phyloP scores from a whole-genome alignment of 202 grass and related monocot species.

The Panicum hallii region DNA sequence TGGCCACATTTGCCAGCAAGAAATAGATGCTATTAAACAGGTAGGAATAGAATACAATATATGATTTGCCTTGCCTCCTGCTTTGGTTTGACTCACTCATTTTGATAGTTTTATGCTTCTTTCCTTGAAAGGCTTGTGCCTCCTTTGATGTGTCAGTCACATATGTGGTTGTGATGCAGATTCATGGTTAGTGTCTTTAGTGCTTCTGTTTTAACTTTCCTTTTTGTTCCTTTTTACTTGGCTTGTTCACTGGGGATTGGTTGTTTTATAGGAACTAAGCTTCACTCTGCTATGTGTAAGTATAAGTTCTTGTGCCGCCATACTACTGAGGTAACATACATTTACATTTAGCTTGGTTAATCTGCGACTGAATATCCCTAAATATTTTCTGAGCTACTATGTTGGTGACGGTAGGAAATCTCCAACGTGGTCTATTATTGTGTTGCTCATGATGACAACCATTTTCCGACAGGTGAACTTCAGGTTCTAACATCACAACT shows the following conservation, averaged over 20 bases:
- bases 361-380: not conserved
- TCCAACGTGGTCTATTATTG: too few relatives aligned
- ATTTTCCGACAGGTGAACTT: not conserved
- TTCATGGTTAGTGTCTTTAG: not conserved
- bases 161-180: not conserved
- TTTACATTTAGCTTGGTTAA: not conserved
- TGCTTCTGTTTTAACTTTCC: not conserved
- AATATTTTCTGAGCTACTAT: not conserved
- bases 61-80: not conserved
- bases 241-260: not conserved
- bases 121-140: slow-evolving; percentile 7
- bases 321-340: not conserved
- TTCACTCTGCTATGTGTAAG: too few relatives aligned
- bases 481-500: not conserved
- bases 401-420: not conserved
- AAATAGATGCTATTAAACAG: not conserved
- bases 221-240: not conserved
- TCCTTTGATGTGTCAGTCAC: not conserved
- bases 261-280: too few relatives aligned
- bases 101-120: slow-evolving; percentile 6
- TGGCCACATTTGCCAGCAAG: not conserved
- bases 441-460: too few relatives aligned
- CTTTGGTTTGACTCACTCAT: not conserved
- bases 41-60: not conserved
- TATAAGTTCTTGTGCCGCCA: not conserved